These are phyloP conservation scores for Fusarium brachygibbosum DNA, from an alignment of 2,329 filamentous ascomycete genomes.

Conservation along the genomic window DNA sequence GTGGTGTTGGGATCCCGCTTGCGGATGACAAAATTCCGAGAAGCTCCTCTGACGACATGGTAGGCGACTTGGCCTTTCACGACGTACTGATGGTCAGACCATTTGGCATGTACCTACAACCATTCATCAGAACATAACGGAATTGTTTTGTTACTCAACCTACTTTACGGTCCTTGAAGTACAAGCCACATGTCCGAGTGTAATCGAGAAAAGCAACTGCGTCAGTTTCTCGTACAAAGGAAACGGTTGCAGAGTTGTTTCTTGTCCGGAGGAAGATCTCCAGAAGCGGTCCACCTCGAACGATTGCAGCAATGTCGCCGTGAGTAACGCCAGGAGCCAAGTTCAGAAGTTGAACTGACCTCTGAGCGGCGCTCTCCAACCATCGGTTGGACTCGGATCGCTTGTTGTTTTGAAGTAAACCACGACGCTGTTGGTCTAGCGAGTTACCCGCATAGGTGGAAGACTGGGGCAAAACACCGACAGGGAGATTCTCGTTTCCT, in stretches of 20 bases:
- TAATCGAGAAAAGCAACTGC: conserved; percentile 76
- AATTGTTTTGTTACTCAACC: conserved; percentile 41
- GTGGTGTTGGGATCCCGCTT: conserved; percentile 70
- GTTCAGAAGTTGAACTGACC: conserved; percentile 74
- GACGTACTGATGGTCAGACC: conserved; percentile 78
- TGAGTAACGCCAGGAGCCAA: conserved; percentile 74
- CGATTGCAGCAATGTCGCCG: conserved; percentile 71
- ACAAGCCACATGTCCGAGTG: conserved; percentile 74
- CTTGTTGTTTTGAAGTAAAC: not conserved
- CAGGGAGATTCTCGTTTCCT: not conserved
- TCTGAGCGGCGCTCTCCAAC: conserved; percentile 57
- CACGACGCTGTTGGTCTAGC: not conserved
- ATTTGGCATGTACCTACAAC: conserved; percentile 73
- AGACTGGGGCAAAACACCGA: not conserved
- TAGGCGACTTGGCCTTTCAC: conserved; percentile 72
- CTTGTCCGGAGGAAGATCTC: conserved; percentile 73
- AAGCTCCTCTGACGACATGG: conserved; percentile 75
- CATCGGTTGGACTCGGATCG: conserved; percentile 6
- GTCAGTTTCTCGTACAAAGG: conserved; percentile 75
- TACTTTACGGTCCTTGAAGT: conserved; percentile 77
- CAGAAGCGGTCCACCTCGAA: conserved; percentile 79
- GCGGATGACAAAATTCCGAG: conserved; percentile 79
- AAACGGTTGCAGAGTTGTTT: conserved; percentile 74
- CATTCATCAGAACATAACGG: not conserved
- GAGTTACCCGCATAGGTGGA: not conserved